Percentiles rank a stretch among this genome's conserved stretches.
These are phyloP conservation scores for Phialocephala sp. DNA, from an alignment of 2,329 filamentous ascomycete genomes.

Conservation along the genomic window DNA sequence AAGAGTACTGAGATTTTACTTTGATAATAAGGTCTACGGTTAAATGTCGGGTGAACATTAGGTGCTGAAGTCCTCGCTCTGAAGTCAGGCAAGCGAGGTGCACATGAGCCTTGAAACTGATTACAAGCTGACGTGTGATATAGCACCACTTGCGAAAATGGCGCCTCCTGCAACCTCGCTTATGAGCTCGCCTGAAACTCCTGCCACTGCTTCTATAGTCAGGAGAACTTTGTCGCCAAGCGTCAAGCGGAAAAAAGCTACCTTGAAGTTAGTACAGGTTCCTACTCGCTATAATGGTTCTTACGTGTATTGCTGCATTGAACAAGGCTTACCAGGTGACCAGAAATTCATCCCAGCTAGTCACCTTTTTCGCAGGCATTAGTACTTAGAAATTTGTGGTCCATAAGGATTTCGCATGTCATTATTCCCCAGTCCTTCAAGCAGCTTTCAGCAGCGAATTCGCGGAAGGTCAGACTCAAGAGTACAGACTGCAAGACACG, in stretches of 20 bases:
- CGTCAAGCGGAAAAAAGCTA: not conserved
- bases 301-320: not conserved
- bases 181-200: not conserved
- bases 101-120: too few species aligned
- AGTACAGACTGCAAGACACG: slow-evolving; percentile 20
- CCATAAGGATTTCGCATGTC: slow-evolving; percentile 26
- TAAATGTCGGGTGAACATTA: too few species aligned
- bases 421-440: slow-evolving; percentile 20
- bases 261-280: not conserved
- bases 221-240: not conserved
- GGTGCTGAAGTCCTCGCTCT: too few species aligned
- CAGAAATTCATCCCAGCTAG: slow-evolving; percentile 1
- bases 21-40: too few species aligned
- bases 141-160: not conserved
- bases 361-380: slow-evolving; percentile 11
- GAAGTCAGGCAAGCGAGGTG: too few species aligned
- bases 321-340: not conserved
- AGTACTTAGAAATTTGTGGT: slow-evolving; percentile 16
- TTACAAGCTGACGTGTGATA: not conserved
- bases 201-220: not conserved
- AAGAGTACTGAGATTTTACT: too few species aligned
- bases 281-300: not conserved
- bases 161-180: not conserved
- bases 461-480: slow-evolving; percentile 24
- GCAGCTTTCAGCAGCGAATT: slow-evolving; percentile 25